Evolutionary conservation across 2,329 filamentous ascomycete genomes (phyloP), one percentile per base, ranked within the genome.

Genomic region (Penicillium carneum): DNA sequence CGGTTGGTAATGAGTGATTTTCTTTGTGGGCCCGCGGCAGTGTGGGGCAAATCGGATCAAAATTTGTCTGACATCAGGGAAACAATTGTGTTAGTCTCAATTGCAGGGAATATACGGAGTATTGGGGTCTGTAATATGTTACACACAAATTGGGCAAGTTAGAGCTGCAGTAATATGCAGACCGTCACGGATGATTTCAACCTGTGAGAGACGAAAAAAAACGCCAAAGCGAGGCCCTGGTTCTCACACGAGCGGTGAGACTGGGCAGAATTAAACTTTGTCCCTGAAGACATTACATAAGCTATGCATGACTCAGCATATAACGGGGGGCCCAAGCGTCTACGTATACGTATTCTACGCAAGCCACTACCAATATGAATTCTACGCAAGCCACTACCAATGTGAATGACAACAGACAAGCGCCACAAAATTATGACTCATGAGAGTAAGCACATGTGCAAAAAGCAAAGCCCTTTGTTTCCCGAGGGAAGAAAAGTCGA

Each of bases 1-100:
- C 56, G 56, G 63, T 64, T 67, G 66, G 61, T 53, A 65, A 61
- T 71, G 62, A 63, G 62, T 61, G 67, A 71, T 69, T 69, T 70
- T 71, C 53, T 70, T 58, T 68, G 68, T 69, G 68, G 68, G 66
- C 68, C 68, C 66, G 66, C 53, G 63, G 51, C 61, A 47, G 51
- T 54, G 68, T 66, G 68, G 68, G 65, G 63, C 64, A 38, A n/a
- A 18, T 47, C 54, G 47, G 63, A 68, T 60, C 61, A 69, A 70
- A 70, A 68, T 63, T 39, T 63, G 65, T 63, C 57, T 65, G 66
- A 70, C 69, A 70, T 65, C 63, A 68, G 58, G 51, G 63, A 54
- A 62, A 41, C 36, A 33, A 29, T 51, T 39, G 57, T 61, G 26
- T 46, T 61, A 62, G 62, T 56, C 2, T 38, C 52, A 48, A 55